Percentiles rank a stretch among this genome's conserved stretches.
Evolutionary conservation across 2,329 filamentous ascomycete genomes (phyloP).

Genomic region (Cladosporium sp.): DNA sequence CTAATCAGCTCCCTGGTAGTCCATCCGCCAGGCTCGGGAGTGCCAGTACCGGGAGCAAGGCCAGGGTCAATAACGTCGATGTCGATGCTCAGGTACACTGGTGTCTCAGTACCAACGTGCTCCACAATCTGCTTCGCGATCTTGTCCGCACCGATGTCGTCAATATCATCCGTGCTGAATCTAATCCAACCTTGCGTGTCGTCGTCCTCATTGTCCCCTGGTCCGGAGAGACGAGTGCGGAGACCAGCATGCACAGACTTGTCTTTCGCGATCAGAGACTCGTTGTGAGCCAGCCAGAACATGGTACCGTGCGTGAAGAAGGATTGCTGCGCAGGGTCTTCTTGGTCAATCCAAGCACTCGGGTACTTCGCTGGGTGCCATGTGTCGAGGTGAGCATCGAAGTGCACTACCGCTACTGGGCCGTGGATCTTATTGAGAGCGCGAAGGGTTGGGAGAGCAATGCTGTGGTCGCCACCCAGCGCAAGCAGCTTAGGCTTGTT

Average conservation of each 20-base stretch:
- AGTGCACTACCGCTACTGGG: constrained; percentile 51
- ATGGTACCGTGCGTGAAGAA: constrained; percentile 87
- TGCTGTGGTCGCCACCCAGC: constrained; percentile 52
- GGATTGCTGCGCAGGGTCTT: constrained; percentile 59
- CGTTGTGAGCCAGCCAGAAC: constrained; percentile 84
- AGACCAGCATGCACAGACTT: constrained; percentile 80
- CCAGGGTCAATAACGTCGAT: constrained; percentile 80
- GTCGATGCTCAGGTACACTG: constrained; percentile 79
- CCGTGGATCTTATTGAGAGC: constrained; percentile 49
- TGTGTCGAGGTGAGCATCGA: constrained; percentile 71
- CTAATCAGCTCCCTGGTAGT: constrained; percentile 83
- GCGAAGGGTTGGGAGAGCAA: constrained; percentile 52
- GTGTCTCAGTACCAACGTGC: constrained; percentile 70
- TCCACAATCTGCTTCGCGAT: constrained; percentile 70
- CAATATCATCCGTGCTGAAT: constrained; percentile 82
- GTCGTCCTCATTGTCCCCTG: constrained; percentile 71
- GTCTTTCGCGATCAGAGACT: constrained; percentile 73
- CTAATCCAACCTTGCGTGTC: constrained; percentile 72
- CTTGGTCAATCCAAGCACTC: constrained; percentile 63
- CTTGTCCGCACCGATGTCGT: constrained; percentile 72
- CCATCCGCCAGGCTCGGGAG: constrained; percentile 88
- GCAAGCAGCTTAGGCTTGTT: constrained; percentile 49
- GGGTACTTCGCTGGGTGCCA: constrained; percentile 84
- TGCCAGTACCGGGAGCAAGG: constrained; percentile 73
- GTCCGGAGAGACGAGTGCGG: constrained; percentile 70